Evolutionary conservation across 768 basidiomycete species (phyloP), one percentile per base, ranked within the genome.

Genomic region (Grammothele lineata): DNA sequence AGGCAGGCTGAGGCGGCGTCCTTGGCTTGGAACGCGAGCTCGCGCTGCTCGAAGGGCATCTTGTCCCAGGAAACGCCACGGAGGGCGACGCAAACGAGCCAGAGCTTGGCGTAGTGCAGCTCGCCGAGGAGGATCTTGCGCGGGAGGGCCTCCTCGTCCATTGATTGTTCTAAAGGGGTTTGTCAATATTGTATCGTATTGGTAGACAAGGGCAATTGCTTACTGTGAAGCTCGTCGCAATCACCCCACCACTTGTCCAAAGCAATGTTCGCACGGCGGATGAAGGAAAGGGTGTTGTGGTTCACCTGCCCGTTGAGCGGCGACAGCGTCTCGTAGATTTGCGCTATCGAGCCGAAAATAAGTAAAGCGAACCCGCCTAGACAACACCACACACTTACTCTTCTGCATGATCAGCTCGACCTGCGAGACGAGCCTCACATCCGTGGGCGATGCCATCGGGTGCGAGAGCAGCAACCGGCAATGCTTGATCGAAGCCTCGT

Each of bases 11-110:
- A 81, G 4, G 93, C 93, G 0, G 92, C 87, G 59, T 94, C 91
- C 68, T 93, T 95, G 22, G 92, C 93, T 59, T 94, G 89, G 72
- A 95, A 94, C 3, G 92, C 92, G 37, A 95, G 75, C 63, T 95
- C 93, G 32, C 92, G 83, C 61, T 95, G 93, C 64, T 96, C 93
- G 50, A 88, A 91, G 3, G 91, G 83, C 85, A 96, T 91, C 66
- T 92, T 93, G 60, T 96, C 92, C 93, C 92, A 97, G 4, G 88
- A 81, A 21, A 87, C 88, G 15, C 93, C 93, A 49, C 93, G 80
- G 37, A 97, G 70, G 11, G 92, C 92, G 19, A 95, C 85, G 61
- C 93, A 96, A 18, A 93, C 86, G 25, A 95, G 78, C 93, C 93
- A 96, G 4, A 97, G 74, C 63, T 95, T 94, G 23, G 93, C 89